Percentiles rank a stretch among this genome's conserved stretches.
Evolutionary conservation across 2,329 filamentous ascomycete genomes (phyloP).

Genomic region (Myrmaecium sp.): DNA sequence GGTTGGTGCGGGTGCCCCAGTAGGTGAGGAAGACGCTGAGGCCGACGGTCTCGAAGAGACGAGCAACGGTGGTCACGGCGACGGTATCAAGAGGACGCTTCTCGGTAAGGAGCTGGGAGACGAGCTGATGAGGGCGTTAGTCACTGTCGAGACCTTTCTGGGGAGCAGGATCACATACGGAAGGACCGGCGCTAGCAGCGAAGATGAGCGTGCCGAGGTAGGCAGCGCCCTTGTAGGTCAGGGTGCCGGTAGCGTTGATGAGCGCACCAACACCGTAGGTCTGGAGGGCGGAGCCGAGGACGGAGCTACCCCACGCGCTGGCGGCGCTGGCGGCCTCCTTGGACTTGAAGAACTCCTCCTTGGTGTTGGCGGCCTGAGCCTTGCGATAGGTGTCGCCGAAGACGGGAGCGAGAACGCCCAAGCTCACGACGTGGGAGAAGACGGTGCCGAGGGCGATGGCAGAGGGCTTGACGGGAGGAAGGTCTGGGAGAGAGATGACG

Average conservation of each 20-base stretch:
- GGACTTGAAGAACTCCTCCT: conserved; percentile 89
- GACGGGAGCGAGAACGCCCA: conserved; percentile 71
- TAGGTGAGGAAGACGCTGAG: conserved; percentile 85
- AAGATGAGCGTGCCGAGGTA: conserved; percentile 88
- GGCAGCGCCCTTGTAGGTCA: conserved; percentile 92
- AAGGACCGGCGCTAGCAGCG: conserved; percentile 73
- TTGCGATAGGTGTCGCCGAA: conserved; percentile 92
- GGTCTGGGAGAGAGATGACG: conserved; percentile 29
- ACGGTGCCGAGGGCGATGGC: conserved; percentile 90
- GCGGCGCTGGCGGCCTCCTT: conserved; percentile 82
- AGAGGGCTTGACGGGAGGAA: conserved; percentile 85
- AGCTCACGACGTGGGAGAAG: conserved; percentile 87
- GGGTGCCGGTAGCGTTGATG: conserved; percentile 76
- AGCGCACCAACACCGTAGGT: conserved; percentile 78
- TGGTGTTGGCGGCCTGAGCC: conserved; percentile 78
- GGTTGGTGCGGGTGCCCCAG: conserved; percentile 93
- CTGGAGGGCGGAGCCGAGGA: conserved; percentile 77
- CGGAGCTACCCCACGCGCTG: conserved; percentile 75
- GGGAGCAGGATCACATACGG: conserved; percentile 38
- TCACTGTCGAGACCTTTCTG: not conserved
- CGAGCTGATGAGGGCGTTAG: conserved; percentile 41
- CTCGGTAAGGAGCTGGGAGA: conserved; percentile 76
- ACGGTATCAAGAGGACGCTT: conserved; percentile 84
- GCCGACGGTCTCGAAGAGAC: conserved; percentile 83
- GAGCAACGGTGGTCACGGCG: conserved; percentile 66